Evolutionary conservation across 2,329 filamentous ascomycete genomes (phyloP).

Genomic region (Fusarium napiforme): DNA sequence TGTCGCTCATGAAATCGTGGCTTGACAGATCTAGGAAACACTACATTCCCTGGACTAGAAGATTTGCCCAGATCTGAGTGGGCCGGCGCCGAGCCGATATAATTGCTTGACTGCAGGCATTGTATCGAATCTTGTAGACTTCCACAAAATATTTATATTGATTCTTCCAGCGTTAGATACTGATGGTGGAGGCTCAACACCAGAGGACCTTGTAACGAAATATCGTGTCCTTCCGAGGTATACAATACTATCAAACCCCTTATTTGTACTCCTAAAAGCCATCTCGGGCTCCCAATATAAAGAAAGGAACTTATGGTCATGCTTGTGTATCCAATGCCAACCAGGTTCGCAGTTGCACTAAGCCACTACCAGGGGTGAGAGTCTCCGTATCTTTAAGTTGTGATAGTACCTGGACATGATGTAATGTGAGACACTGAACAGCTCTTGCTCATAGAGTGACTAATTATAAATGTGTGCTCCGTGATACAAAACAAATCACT

Average conservation of each 20-base stretch:
- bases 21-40: neutral
- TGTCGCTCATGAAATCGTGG: neutral
- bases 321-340: neutral
- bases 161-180: neutral
- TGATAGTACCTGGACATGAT: neutral
- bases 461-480: neutral
- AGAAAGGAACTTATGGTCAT: neutral
- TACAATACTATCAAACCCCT: too few species aligned
- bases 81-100: neutral
- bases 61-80: neutral
- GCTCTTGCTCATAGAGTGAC: neutral
- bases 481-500: neutral
- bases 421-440: neutral
- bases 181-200: neutral
- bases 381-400: neutral
- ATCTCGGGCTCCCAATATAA: neutral
- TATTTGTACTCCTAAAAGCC: too few species aligned
- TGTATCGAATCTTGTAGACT: neutral
- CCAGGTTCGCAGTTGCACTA: neutral
- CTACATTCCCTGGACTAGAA: neutral
- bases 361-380: neutral
- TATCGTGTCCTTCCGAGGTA: neutral
- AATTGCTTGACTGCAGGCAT: neutral
- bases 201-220: too few species aligned
- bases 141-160: too few species aligned